Conservation (phyloP, 345 rosid species). For the Citrus inodora region DNA sequence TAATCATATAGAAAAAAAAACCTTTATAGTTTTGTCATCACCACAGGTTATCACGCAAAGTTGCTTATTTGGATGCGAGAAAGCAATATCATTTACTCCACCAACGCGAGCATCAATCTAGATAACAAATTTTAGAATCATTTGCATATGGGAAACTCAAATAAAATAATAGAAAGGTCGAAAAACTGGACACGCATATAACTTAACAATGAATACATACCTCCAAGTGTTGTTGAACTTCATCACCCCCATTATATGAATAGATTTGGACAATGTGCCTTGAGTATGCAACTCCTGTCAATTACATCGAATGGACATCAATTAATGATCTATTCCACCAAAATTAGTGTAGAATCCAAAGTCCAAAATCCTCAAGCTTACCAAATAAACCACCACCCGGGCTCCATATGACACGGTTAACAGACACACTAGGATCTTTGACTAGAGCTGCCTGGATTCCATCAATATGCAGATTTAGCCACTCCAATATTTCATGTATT, state of each 20-base stretch:
- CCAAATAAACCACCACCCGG: constrained; percentile 93
- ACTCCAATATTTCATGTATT: neutral
- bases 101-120: constrained; percentile 81
- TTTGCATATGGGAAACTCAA: constrained; percentile 5
- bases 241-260: constrained; percentile 75
- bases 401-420: constrained; percentile 95
- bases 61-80: constrained; percentile 77
- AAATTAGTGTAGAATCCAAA: constrained; percentile 11
- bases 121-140: constrained; percentile 17
- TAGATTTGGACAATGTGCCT: constrained; percentile 87
- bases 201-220: constrained; percentile 26
- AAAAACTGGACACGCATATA: neutral
- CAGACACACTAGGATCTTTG: constrained; percentile 87
- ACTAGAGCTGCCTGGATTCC: constrained; percentile 66
- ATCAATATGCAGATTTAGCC: constrained; percentile 14
- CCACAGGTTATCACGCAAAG: constrained; percentile 84
- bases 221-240: constrained; percentile 82
- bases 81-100: constrained; percentile 78
- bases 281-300: constrained; percentile 90
- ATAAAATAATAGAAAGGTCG: neutral
- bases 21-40: constrained; percentile 86
- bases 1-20: constrained; percentile 18
- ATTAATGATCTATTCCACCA: constrained; percentile 18
- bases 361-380: constrained; percentile 37
- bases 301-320: constrained; percentile 18